A percentile compares a stretch with the other conserved stretches of the same genome.
Conservation (phyloP, 495 filamentous ascomycete genomes). For the Penicillium psychrofluorescens region DNA sequence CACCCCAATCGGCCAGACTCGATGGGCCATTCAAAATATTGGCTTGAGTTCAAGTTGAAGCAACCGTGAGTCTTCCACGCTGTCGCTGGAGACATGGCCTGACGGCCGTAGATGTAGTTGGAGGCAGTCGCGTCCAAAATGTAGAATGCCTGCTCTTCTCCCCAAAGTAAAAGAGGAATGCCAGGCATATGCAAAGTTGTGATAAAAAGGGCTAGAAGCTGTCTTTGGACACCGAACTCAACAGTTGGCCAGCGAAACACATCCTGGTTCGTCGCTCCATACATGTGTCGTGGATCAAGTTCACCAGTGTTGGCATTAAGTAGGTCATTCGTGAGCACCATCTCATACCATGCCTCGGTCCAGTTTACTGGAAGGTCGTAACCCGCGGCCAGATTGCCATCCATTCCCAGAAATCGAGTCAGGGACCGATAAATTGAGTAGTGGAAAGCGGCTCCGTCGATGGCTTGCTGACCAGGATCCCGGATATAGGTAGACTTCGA, state of each 20-base stretch:
- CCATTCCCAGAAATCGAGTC: slow-evolving; percentile 58
- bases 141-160: slow-evolving; percentile 67
- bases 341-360: slow-evolving; percentile 54
- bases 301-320: slow-evolving; percentile 57
- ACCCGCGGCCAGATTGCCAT: slow-evolving; percentile 55
- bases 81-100: slow-evolving; percentile 56
- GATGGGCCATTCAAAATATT: slow-evolving; percentile 56
- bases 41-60: slow-evolving; percentile 46
- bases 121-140: slow-evolving; percentile 57
- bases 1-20: slow-evolving; percentile 50
- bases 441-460: slow-evolving; percentile 63
- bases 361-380: slow-evolving; percentile 54
- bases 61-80: slow-evolving; percentile 69
- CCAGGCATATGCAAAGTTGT: slow-evolving; percentile 60
- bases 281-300: slow-evolving; percentile 68
- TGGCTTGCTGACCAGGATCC: slow-evolving; percentile 45
- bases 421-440: slow-evolving; percentile 65
- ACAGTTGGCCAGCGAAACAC: slow-evolving; percentile 69
- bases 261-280: slow-evolving; percentile 65
- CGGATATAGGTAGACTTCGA: slow-evolving; percentile 45
- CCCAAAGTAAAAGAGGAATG: slow-evolving; percentile 58
- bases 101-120: slow-evolving; percentile 67
- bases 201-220: slow-evolving; percentile 56
- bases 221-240: slow-evolving; percentile 53
- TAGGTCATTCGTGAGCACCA: slow-evolving; percentile 58